Evolutionary conservation across 192 early-diverging fungal genomes (phyloP).

Genomic region (Backusella westeae): DNA sequence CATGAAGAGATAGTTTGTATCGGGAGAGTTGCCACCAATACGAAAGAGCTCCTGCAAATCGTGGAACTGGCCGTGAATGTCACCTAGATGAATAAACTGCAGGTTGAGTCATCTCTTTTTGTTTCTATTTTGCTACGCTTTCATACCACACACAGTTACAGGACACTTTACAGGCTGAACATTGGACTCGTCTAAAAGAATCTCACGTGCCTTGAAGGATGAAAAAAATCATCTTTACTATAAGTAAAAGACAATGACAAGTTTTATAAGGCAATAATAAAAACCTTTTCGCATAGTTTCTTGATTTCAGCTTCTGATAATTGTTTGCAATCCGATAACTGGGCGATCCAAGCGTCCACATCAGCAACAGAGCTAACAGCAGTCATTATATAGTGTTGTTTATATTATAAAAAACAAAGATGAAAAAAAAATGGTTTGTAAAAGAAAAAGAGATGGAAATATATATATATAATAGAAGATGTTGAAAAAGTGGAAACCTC

Average conservation of each 20-base stretch:
- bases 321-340: conserved; percentile 94
- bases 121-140: background rate
- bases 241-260: background rate
- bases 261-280: conserved; percentile 5
- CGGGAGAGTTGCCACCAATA: conserved; percentile 94
- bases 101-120: background rate
- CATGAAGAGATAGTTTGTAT: conserved; percentile 99
- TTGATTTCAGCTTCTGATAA: conserved; percentile 93
- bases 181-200: conserved; percentile 95
- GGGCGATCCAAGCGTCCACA: conserved; percentile 91
- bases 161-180: conserved; percentile 96
- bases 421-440: background rate
- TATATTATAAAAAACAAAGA: background rate
- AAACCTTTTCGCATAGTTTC: conserved; percentile 95
- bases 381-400: conserved; percentile 16
- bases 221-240: background rate
- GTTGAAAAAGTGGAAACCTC: background rate
- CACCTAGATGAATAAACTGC: conserved; percentile 33
- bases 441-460: background rate
- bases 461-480: background rate
- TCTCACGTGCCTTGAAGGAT: conserved; percentile 82
- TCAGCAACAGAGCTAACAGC: conserved; percentile 61
- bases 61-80: conserved; percentile 99
- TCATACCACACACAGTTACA: conserved; percentile 88
- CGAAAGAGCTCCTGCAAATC: conserved; percentile 96